Base-by-base conservation (phyloP, 768 basidiomycete genomes). In the Chalciporus sphaerocephalus region DNA sequence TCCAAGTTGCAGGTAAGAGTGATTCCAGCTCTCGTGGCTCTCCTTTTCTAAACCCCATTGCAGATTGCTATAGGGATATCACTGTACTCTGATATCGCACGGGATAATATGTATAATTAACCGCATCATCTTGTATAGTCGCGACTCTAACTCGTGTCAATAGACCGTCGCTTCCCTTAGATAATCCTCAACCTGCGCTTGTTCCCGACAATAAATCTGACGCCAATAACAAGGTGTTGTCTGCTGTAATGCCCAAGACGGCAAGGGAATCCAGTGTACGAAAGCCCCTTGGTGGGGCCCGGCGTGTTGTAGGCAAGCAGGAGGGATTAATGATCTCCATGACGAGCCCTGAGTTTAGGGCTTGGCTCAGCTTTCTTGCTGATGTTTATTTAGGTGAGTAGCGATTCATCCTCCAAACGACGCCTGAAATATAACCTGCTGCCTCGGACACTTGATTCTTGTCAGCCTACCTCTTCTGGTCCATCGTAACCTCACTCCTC, bases 391-490 rank as follows among this genome's bases (percentile, higher is more conserved):
- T 86, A 10, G 78, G 87, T 89, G 45, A 40, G 53, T 50, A 9
- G 39, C 38, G 10, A 9, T 5, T 35, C 30, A 10, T 6, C 40
- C 16, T 23, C 7, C 12, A 23, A 23, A 16, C 12, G 24, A 42
- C 39, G 32, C 42, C 44, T 56, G 32, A 59, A 38, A 32, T 38
- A 9, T 17, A 17, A 34, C 15, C 11, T 22, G 22, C 23, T 34
- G 13, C 32, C 5, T 27, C 25, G 33, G 3, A 11, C 20, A 22
- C 38, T 11, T 30, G 25, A 15, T 48, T 12, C 2, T 23, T 20
- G 42, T 40, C 45, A 90, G 87, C 85, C 4, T 90, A 83, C 58
- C 69, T 86, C 15, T 89, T 85, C 64, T 91, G 87, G 87, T 87
- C 90, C 1, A 74, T 88, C 38, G 81, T 87, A 61, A 93, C 92